Percentiles rank a stretch among this genome's conserved stretches.
Evolutionary conservation across 805 yeast species (phyloP).

Genomic region (Starmerella kuoi): DNA sequence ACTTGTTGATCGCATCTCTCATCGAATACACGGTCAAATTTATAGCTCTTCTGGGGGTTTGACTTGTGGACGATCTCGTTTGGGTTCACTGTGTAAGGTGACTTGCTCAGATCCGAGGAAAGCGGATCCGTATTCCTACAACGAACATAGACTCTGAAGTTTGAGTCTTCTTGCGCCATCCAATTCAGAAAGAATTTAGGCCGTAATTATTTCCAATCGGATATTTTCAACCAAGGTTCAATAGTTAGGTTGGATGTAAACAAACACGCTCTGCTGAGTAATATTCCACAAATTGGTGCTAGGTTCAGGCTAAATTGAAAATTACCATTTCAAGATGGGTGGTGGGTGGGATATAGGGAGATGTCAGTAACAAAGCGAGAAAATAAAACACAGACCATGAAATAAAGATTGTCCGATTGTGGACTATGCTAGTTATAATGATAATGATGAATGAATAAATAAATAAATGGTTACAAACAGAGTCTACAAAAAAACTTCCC

Average conservation of each 20-base stretch:
- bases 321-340: too few species aligned
- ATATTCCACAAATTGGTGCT: not conserved
- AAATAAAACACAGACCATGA: too few species aligned
- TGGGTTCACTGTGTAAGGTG: conserved; percentile 1
- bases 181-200: too few species aligned
- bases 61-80: conserved; percentile 3
- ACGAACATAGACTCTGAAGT: conserved; percentile 16
- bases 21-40: conserved; percentile 73
- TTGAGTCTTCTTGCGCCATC: conserved; percentile 7
- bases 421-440: too few species aligned
- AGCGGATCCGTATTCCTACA: conserved; percentile 2
- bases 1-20: conserved; percentile 63
- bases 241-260: too few species aligned
- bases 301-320: too few species aligned
- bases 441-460: too few species aligned
- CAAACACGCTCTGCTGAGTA: not conserved
- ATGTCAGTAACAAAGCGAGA: too few species aligned
- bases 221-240: too few species aligned
- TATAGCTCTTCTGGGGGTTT: conserved; percentile 40
- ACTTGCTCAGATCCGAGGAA: not conserved
- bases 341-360: too few species aligned
- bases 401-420: too few species aligned
- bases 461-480: not conserved
- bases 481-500: conserved; percentile 11
- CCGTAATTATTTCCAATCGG: too few species aligned